Conservation (phyloP, 441 rosid genomes). For the Capsella rubella region DNA sequence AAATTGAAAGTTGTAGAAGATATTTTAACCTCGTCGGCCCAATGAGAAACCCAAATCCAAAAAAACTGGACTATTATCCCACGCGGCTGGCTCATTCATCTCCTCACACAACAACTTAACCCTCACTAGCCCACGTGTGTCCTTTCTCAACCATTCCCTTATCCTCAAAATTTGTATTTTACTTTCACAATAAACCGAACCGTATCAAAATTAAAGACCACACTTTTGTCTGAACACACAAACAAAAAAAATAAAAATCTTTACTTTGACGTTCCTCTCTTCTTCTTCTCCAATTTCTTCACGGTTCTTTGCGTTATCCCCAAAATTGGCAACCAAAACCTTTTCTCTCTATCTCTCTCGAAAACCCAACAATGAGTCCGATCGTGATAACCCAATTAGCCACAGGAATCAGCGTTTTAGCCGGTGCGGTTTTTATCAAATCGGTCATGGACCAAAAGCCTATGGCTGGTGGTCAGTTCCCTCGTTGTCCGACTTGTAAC, state of each 20-base stretch:
- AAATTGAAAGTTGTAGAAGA: not conserved
- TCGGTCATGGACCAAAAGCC: constrained; percentile 86
- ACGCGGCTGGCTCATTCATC: constrained; percentile 33
- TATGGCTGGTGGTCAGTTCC: constrained; percentile 76
- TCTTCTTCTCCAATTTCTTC: constrained; percentile 37
- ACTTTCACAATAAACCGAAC: constrained; percentile 34
- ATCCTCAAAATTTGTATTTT: constrained; percentile 11
- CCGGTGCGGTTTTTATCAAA: constrained; percentile 86
- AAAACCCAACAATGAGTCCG: constrained; percentile 56
- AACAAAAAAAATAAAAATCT: constrained; percentile 1
- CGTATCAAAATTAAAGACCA: constrained; percentile 23
- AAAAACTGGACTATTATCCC: constrained; percentile 1
- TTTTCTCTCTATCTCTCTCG: not conserved
- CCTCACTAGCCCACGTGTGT: constrained; percentile 37
- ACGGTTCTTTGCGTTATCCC: constrained; percentile 18
- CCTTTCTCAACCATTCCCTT: constrained; percentile 30
- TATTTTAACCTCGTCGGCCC: not conserved
- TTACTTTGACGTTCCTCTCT: constrained; percentile 40
- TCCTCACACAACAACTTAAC: constrained; percentile 35
- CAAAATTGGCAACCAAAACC: constrained; percentile 8
- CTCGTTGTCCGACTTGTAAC: constrained; percentile 75
- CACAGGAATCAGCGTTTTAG: constrained; percentile 85
- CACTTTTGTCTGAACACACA: constrained; percentile 47
- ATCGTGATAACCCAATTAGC: constrained; percentile 80
- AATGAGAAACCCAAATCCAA: constrained; percentile 24